Conservation (phyloP, 2,329 filamentous ascomycete species). For the Nigrograna mackinnonii region DNA sequence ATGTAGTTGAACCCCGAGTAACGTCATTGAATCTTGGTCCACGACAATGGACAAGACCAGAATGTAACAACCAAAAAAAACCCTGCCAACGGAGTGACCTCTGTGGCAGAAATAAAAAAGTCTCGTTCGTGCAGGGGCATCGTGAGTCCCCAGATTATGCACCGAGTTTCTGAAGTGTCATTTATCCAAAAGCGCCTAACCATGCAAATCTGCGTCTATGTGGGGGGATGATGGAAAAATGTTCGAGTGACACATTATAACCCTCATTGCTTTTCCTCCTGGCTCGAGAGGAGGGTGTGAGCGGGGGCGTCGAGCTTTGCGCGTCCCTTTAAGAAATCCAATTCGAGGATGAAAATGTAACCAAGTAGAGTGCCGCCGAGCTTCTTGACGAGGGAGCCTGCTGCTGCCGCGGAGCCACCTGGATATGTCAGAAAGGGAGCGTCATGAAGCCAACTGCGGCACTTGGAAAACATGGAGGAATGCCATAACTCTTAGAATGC, state of each 20-base stretch:
- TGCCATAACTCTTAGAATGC: background rate
- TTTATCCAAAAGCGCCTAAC: conserved; percentile 6
- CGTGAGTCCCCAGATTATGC: no score
- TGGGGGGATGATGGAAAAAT: no score
- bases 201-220: conserved; percentile 6
- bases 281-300: conserved; percentile 76
- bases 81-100: no score
- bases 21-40: no score
- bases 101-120: no score
- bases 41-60: no score
- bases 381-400: conserved; percentile 82
- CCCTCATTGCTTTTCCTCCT: conserved; percentile 43
- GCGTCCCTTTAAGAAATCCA: conserved; percentile 89
- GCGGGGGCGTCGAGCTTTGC: conserved; percentile 86
- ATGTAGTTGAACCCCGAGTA: no score
- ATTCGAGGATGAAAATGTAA: conserved; percentile 94
- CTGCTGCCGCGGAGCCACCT: conserved; percentile 92
- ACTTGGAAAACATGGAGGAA: no score
- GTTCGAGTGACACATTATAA: background rate
- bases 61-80: no score
- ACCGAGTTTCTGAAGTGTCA: no score
- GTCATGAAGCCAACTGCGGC: no score
- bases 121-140: no score
- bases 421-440: conserved; percentile 1
- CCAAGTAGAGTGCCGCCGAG: conserved; percentile 84